Evolutionary conservation across 805 yeast species (phyloP), one percentile per base, ranked within the genome.

Genomic region (Wickerhamiella occidentalis): DNA sequence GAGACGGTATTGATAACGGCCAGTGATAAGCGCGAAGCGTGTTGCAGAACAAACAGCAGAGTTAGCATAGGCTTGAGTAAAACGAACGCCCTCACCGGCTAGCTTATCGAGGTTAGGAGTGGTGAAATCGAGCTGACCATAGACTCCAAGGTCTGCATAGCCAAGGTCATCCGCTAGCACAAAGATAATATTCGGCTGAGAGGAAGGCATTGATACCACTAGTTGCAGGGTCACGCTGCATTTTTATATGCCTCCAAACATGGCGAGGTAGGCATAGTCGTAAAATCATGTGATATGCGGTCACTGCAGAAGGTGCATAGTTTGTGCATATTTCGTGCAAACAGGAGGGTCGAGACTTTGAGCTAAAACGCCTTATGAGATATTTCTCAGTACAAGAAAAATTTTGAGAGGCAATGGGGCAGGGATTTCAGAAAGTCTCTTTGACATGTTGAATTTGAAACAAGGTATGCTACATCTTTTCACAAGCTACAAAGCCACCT

Each of bases 21-120:
- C 83, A 2, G 78, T 72, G 40, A 77, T 61, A 2, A 78, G 65
- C 77, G 77, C 77, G 11, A 81, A 76, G 51, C 82, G 63, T 0
- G 82, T 78, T 6, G 82, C 82, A 2, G 82, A 76, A 55, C 82
- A 78, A 1, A 81, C 82, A 1, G 82, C 81, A 2, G 80, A 70
- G 3, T 81, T 81, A 2, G 82, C 73, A 52, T 78, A 79, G 61
- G 78, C 77, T 52, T 77, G 77, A 9, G 80, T 74, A 55, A 77
- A 73, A 41, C 76, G 58, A 18, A 70, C 55, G 4, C 82, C 81
- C 6, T 60, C 57, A 7, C 57, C 36, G 1, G 78, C 76, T 29
- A 77, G 57, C 43, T 56, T 64, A 17, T 70, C 59, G 15, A 77
- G 63, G 52, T 74, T 72, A 1, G 82, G 82, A 0, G 82, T 77